A percentile compares a stretch with the other conserved stretches of the same genome.
Evolutionary conservation across 2,329 filamentous ascomycete genomes (phyloP).

Genomic region (Cytospora schulzeri): DNA sequence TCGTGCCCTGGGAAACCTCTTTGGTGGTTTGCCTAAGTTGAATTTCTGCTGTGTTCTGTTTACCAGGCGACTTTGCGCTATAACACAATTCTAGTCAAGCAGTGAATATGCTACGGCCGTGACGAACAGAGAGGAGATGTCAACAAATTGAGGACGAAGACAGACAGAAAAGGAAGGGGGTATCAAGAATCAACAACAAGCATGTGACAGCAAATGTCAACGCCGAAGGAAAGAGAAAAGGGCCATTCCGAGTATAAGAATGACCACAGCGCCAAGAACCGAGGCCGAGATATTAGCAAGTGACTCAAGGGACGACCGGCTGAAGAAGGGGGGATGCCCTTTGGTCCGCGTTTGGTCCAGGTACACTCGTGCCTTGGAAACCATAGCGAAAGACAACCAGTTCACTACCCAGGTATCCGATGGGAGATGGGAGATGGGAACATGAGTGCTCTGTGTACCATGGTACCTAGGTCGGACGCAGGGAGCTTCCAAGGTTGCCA

Average conservation of each 20-base stretch:
- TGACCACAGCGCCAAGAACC: neutral
- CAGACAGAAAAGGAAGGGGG: constrained; percentile 12
- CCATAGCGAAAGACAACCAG: neutral
- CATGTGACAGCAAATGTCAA: constrained; percentile 13
- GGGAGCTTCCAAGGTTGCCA: constrained; percentile 21
- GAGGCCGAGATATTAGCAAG: constrained; percentile 5
- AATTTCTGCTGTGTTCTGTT: neutral
- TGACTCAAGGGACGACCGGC: constrained; percentile 18
- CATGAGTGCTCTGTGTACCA: neutral
- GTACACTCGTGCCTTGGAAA: constrained; percentile 11
- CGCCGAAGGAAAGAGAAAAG: constrained; percentile 5
- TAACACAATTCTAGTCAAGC: neutral
- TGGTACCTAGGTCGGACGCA: constrained; percentile 18
- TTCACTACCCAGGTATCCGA: no score
- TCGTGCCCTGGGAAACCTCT: constrained; percentile 27
- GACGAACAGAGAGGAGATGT: neutral
- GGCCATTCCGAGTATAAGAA: constrained; percentile 11
- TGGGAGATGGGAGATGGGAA: neutral
- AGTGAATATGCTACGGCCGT: neutral
- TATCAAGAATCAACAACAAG: constrained; percentile 16
- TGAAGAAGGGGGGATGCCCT: constrained; percentile 23
- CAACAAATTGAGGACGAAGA: neutral
- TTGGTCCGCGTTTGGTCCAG: constrained; percentile 25
- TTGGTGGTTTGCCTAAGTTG: neutral
- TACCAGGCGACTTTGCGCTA: neutral